Conservation (phyloP, 495 filamentous ascomycete genomes). For the Apodospora peruviana region DNA sequence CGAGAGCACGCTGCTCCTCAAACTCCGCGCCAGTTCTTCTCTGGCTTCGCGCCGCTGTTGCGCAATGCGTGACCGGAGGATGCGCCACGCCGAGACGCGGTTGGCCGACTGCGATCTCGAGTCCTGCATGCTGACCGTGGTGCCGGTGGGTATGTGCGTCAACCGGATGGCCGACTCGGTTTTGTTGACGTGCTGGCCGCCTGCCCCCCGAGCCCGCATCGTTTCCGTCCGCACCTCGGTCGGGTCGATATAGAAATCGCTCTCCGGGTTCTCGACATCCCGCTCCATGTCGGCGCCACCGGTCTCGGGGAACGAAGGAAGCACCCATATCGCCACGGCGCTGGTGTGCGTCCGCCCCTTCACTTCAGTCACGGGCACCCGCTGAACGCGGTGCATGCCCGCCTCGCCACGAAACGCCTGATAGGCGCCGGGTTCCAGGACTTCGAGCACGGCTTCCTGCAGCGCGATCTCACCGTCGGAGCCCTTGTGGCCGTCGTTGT, state of each 20-base stretch:
- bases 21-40: constrained; percentile 69
- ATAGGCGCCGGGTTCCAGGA: constrained; percentile 74
- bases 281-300: constrained; percentile 40
- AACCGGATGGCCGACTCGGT: constrained; percentile 93
- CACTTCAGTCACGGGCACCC: constrained; percentile 83
- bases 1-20: constrained; percentile 69
- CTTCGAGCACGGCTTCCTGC: constrained; percentile 80
- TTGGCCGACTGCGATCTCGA: constrained; percentile 86
- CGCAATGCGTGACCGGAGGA: constrained; percentile 78
- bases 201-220: constrained; percentile 87
- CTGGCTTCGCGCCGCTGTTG: constrained; percentile 74
- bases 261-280: constrained; percentile 74
- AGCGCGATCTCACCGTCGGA: constrained; percentile 55
- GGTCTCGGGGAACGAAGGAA: constrained; percentile 73
- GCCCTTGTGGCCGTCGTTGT: constrained; percentile 55
- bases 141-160: constrained; percentile 85
- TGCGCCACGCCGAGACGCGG: constrained; percentile 75
- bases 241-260: constrained; percentile 84
- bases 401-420: constrained; percentile 76
- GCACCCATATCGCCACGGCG: constrained; percentile 82
- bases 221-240: constrained; percentile 81
- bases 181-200: constrained; percentile 96
- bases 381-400: constrained; percentile 91
- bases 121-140: constrained; percentile 86
- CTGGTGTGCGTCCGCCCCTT: constrained; percentile 90